phyloP scores from a whole-genome alignment of 2,329 filamentous ascomycete species.

The Colletotrichum agaves region DNA sequence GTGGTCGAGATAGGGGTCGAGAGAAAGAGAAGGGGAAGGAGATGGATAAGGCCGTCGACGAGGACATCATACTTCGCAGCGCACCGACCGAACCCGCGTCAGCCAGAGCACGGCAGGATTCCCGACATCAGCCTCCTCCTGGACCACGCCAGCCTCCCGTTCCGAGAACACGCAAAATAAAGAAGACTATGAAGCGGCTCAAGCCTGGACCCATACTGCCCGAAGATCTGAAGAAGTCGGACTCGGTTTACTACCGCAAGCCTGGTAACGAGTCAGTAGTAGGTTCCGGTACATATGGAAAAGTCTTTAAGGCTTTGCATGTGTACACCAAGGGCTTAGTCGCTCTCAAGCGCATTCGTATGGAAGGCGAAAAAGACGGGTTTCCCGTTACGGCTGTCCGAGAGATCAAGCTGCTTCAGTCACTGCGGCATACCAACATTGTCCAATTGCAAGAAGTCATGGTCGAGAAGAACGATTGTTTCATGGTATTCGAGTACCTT shows the following conservation, averaged over 20 bases:
- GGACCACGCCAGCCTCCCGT: constrained; percentile 48
- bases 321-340: constrained; percentile 89
- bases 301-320: constrained; percentile 93
- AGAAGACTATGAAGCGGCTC: constrained; percentile 74
- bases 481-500: constrained; percentile 99
- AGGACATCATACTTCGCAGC: constrained; percentile 60
- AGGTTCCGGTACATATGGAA: constrained; percentile 94
- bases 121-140: constrained; percentile 46
- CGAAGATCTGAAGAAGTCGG: constrained; percentile 78
- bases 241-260: constrained; percentile 94
- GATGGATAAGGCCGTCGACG: constrained; percentile 45
- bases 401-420: constrained; percentile 92
- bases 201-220: constrained; percentile 78
- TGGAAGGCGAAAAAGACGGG: constrained; percentile 92
- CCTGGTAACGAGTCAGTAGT: constrained; percentile 98
- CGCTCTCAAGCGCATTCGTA: constrained; percentile 89
- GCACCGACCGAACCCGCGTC: constrained; percentile 67
- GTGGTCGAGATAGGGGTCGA: constrained; percentile 48
- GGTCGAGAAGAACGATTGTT: constrained; percentile 98
- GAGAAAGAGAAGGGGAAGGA: constrained; percentile 51
- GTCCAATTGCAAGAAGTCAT: constrained; percentile 90
- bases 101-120: constrained; percentile 52
- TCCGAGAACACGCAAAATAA: constrained; percentile 70
- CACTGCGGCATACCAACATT: constrained; percentile 82
- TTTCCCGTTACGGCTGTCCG: constrained; percentile 92